Evolutionary conservation across 345 rosid genomes (phyloP), one percentile per base, ranked within the genome.

Genomic region (Raphanus raphanistrum): DNA sequence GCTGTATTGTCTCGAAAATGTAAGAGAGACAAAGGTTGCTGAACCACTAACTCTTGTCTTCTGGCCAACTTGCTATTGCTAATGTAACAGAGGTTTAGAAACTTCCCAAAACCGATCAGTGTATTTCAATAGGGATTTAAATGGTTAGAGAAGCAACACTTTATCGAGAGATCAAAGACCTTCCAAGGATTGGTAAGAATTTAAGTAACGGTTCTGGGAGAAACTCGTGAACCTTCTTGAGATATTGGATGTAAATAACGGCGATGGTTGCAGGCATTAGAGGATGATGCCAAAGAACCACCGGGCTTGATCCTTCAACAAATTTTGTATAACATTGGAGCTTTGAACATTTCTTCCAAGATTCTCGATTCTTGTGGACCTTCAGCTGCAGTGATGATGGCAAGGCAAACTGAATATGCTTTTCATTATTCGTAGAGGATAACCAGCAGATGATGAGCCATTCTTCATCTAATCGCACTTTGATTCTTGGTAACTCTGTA

Each of bases 1-100:
- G 28, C 27, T 33, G 36, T 26, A 11, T 10, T 33, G 1, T 8
- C 45, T 17, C 28, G 67, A 33, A 16, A 63, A 63, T 13, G 41
- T 8, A 33, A 63, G 67, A 16, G 27, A 63, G 67, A 33, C n/a
- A 2, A 63, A 63, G 66, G 67, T 63, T 63, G 48, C 45, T 32
- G 48, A 63, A 63, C 16, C 28, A 35, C 45, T 63, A 5, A 33
- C 67, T 63, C 48, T 63, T 63, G 67, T 63, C 48, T 50, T n/a
- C 8, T 50, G 55, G n/a, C 55, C 55, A 50, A 50, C 17, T 41
- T 48, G 54, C 8, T 48, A 4, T 25, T 60, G 35, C 35, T 12
- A 28, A 27, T 60, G 64, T 15, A 60, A 28, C 64, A 12, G 35
- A 60, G 35, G 64, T 28, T 60, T 28, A 28, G 31, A 8, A 60